phyloP scores from a whole-genome alignment of 2,329 filamentous ascomycete genomes.

The Sporothrix schenckii region DNA sequence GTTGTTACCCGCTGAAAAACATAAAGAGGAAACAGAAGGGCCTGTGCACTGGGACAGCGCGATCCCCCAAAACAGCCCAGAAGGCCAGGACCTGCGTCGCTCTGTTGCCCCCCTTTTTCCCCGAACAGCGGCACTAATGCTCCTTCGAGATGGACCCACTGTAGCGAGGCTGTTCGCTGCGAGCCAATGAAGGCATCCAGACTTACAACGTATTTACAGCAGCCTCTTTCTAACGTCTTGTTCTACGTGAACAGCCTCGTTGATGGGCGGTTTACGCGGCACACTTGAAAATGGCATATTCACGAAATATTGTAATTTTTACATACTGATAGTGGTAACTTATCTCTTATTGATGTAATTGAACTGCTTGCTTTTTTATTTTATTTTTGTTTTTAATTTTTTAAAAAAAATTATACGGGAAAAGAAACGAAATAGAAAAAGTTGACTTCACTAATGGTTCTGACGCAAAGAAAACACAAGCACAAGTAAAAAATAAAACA shows the following conservation, averaged over 20 bases:
- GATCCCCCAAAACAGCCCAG: slow-evolving; percentile 23
- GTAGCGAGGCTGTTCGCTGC: slow-evolving; percentile 20
- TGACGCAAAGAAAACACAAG: too few species aligned
- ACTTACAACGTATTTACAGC: too few species aligned
- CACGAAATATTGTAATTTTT: background rate
- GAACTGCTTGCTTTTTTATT: background rate
- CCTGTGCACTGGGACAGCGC: slow-evolving; percentile 27
- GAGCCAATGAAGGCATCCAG: background rate
- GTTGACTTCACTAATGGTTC: background rate
- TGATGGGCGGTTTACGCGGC: background rate
- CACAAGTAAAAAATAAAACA: slow-evolving; percentile 33
- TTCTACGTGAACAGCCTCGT: background rate
- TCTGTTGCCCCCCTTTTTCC: slow-evolving; percentile 13
- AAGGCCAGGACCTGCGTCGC: background rate
- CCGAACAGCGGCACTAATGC: slow-evolving; percentile 6
- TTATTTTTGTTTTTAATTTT: background rate
- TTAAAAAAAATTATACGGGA: background rate
- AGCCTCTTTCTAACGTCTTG: too few species aligned
- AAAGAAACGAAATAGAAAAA: background rate
- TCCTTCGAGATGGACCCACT: slow-evolving; percentile 18
- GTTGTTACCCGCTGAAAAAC: slow-evolving; percentile 13
- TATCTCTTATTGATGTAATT: background rate
- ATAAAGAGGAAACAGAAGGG: background rate
- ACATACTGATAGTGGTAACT: background rate
- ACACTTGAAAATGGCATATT: background rate